A percentile compares a stretch with the other conserved stretches of the same genome.
Evolutionary conservation across 2,329 filamentous ascomycete genomes (phyloP).

Genomic region (Onygenales sp.): DNA sequence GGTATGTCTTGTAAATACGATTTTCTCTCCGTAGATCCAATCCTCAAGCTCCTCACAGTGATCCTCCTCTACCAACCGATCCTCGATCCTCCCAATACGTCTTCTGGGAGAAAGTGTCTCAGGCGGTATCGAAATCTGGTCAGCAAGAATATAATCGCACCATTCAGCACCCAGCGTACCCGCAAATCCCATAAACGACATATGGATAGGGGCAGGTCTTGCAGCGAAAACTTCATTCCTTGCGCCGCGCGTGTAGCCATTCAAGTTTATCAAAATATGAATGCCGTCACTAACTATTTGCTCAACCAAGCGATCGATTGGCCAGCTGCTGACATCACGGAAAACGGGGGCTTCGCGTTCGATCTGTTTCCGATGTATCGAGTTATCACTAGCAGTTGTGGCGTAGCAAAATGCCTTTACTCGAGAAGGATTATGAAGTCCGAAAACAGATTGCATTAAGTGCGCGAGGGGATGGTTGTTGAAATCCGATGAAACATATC

Average conservation of each 20-base stretch:
- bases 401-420: constrained; percentile 91
- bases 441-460: constrained; percentile 97
- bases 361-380: constrained; percentile 82
- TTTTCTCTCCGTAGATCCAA: constrained; percentile 96
- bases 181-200: constrained; percentile 99
- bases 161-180: constrained; percentile 93
- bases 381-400: constrained; percentile 83
- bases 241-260: constrained; percentile 94
- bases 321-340: constrained; percentile 77
- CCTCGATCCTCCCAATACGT: constrained; percentile 63
- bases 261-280: constrained; percentile 94
- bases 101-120: constrained; percentile 73
- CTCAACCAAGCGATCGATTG: constrained; percentile 70
- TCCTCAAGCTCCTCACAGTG: constrained; percentile 60
- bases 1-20: constrained; percentile 86
- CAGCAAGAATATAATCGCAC: constrained; percentile 95
- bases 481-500: constrained; percentile 96
- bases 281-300: constrained; percentile 84
- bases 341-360: constrained; percentile 88
- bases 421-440: constrained; percentile 64
- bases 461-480: constrained; percentile 97
- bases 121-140: constrained; percentile 73
- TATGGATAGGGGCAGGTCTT: constrained; percentile 87
- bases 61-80: constrained; percentile 54
- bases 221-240: constrained; percentile 96